Evolutionary conservation across 192 early-diverging fungal genomes (phyloP), one percentile per base, ranked within the genome.

Genomic region (Haplosporangium gracile): DNA sequence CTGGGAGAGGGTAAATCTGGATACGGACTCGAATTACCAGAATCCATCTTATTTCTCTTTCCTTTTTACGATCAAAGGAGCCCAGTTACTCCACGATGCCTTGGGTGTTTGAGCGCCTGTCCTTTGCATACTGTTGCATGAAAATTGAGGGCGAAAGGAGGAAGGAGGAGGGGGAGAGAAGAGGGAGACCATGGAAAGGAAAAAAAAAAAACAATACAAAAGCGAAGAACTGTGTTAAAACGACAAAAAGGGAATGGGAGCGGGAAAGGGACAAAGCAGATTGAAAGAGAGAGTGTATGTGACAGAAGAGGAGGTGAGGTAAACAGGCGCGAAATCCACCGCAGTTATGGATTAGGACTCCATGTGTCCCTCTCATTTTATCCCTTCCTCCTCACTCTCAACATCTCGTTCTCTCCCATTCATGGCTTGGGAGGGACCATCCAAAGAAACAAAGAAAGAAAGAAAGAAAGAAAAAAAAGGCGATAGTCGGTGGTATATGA

Each of bases 171-270:
- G 72, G 49, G 63, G 70, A n/a, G n/a, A n/a, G 70, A 77, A 47
- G 71, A 32, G 42, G 24, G 45, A 47, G 53, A 82, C 65, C 60
- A 74, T 80, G 57, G 42, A 32, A 69, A 87, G 69, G 74, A 40
- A 69, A 70, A 69, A 69, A 77, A 63, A 69, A 60, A 24, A 5
- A 65, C n/a, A 24, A 8, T 26, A 29, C 8, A 26, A 26, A 29
- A 3, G 11, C 29, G 26, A 45, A 42, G 6, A 40, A 47, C 13
- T 40, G 43, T 45, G 38, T 47, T 42, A 72, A 72, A 16, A 45
- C 71, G 29, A 72, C 42, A 72, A 45, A 72, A 32, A 32, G 24
- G 43, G 71, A 72, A 32, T n/a, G 71, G 43, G 71, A 72, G 24
- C 11, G 42, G 60, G 60, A 63, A 71, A 13, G 22, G 40, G 70